Evolutionary conservation across 1,284 basidiomycete species (phyloP), one percentile per base, ranked within the genome.

Genomic region (Ustilago loliicola): DNA sequence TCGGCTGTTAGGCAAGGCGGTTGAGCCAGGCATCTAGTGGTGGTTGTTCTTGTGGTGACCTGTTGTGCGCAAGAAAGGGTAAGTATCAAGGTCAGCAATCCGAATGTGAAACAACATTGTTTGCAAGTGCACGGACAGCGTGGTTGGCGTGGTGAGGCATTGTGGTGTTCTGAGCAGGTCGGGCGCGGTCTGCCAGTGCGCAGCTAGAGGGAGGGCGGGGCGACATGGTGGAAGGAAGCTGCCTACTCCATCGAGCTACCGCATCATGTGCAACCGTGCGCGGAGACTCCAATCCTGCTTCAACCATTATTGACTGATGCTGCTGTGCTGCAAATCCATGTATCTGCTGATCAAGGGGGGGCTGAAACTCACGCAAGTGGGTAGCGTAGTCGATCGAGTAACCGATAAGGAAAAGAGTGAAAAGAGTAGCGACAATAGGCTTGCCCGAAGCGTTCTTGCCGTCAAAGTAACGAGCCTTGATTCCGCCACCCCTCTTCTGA

Each of bases 371-470:
- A 81, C 80, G 77, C 61, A 80, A 68, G 77, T 82, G 79, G 48
- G 66, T 74, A 62, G 73, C 74, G 77, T 84, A 80, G 62, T 83
- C 82, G 53, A 85, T 77, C 54, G 77, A 77, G 82, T 84, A 97
- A 60, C 94, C 93, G 80, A 96, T 88, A 71, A 89, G 90, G 87
- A 95, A 93, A 77, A 96, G 88, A 66, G 90, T 91, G 75, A 91
- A 88, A 83, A 97, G 92, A 77, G 91, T 88, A 61, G 89, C 90
- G 64, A 93, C 90, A 62, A 95, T 85, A 63, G 93, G 93, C 72
- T 89, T 89, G 56, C 92, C 93, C 57, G 89, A 91, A 56, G 94
- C 94, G 87, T 94, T 96, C 88, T 92, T 91, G 74, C 93, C 94
- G 83, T 91, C 91, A 88, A 95, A 95, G 88, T 89, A 94, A 55